Evolutionary conservation across 352 stramenopile species (phyloP).

Genomic region (Globisporangium yorkense): DNA sequence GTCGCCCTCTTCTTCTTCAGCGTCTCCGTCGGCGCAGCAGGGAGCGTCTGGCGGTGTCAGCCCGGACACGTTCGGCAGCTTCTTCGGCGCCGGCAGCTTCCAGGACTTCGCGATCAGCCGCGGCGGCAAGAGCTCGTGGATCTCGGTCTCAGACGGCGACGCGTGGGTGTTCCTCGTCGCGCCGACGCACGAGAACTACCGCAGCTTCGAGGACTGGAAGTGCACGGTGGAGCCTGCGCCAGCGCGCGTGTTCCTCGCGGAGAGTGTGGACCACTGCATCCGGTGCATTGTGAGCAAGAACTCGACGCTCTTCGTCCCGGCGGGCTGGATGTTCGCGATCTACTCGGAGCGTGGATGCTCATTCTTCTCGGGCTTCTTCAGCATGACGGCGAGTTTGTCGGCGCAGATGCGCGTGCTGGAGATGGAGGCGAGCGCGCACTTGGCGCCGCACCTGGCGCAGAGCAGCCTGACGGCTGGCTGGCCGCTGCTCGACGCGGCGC

Average conservation of each 20-base stretch:
- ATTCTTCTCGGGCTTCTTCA: conserved; percentile 55
- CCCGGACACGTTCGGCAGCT: conserved; percentile 47
- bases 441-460: conserved; percentile 26
- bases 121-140: conserved; percentile 49
- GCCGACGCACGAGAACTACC: conserved; percentile 35
- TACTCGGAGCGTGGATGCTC: conserved; percentile 46
- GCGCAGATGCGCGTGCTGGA: conserved; percentile 41
- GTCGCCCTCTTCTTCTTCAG: conserved; percentile 5
- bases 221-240: conserved; percentile 20
- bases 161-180: conserved; percentile 65
- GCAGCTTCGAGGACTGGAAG: conserved; percentile 58
- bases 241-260: conserved; percentile 47
- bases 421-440: conserved; percentile 28
- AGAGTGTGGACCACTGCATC: conserved; percentile 69
- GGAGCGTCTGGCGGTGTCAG: conserved; percentile 13
- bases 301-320: conserved; percentile 49
- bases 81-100: conserved; percentile 50
- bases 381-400: conserved; percentile 40
- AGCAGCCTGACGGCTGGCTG: conserved; percentile 27
- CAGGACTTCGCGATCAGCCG: conserved; percentile 59
- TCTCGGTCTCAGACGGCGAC: conserved; percentile 57
- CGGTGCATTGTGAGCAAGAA: conserved; percentile 48
- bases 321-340: conserved; percentile 69
- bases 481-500: conserved; percentile 28
- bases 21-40: conserved; percentile 10